These are phyloP conservation scores for Pachysandra terminalis DNA, from an alignment of 164 flowering plant genomes.

Conservation along the genomic window DNA sequence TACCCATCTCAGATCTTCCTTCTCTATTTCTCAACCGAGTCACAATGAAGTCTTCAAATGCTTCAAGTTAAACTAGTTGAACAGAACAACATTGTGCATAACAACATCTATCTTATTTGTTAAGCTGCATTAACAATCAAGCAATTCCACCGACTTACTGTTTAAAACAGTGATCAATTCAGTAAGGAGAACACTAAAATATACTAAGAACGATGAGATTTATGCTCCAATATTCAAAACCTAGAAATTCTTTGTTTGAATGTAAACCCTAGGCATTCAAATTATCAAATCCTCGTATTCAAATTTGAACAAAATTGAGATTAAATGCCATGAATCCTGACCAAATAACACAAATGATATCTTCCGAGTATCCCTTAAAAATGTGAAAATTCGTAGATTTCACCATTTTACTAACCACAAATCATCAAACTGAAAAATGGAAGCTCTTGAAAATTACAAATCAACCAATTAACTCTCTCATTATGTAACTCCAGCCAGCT, in stretches of 20 bases:
- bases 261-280: background rate
- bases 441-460: background rate
- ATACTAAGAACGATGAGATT: background rate
- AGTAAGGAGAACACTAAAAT: background rate
- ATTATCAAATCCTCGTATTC: background rate
- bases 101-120: background rate
- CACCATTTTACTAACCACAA: background rate
- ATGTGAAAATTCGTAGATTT: too few relatives aligned
- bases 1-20: constrained; percentile 58
- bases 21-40: background rate
- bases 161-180: too few relatives aligned
- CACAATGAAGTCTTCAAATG: background rate
- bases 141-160: background rate
- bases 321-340: background rate
- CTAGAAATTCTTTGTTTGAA: background rate
- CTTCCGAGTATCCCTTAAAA: background rate
- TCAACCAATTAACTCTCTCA: background rate
- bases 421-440: background rate
- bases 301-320: background rate
- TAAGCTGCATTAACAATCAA: background rate
- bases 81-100: background rate
- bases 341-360: background rate
- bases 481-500: background rate
- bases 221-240: background rate
- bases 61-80: background rate